These are phyloP conservation scores for Metschnikowia colocasiae DNA, from an alignment of 805 yeast species.

Conservation along the genomic window DNA sequence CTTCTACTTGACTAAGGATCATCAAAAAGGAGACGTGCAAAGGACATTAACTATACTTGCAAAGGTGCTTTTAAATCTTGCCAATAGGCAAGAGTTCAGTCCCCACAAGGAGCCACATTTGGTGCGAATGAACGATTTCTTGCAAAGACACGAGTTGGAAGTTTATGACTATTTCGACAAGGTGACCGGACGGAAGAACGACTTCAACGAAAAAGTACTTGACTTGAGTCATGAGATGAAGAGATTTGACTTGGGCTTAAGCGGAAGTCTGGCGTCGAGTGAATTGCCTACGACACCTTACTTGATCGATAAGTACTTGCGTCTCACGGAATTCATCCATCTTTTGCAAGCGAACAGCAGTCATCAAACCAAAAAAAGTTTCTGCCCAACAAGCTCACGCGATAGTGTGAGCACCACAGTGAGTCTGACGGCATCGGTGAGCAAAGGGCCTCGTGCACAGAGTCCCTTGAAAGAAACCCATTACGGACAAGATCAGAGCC, in stretches of 20 bases:
- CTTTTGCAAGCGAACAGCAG: slow-evolving; percentile 32
- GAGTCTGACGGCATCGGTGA: slow-evolving; percentile 8
- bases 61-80: slow-evolving; percentile 71
- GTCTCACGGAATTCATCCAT: slow-evolving; percentile 56
- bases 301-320: slow-evolving; percentile 60
- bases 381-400: slow-evolving; percentile 11
- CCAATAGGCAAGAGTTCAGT: slow-evolving; percentile 68
- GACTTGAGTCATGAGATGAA: slow-evolving; percentile 55
- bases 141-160: slow-evolving; percentile 54
- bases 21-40: slow-evolving; percentile 68
- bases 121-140: slow-evolving; percentile 63
- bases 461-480: slow-evolving; percentile 1
- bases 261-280: slow-evolving; percentile 45
- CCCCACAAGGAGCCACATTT: slow-evolving; percentile 84
- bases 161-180: slow-evolving; percentile 66
- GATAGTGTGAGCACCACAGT: slow-evolving; percentile 14
- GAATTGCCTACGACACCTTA: slow-evolving; percentile 69
- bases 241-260: slow-evolving; percentile 54
- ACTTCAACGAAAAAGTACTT: slow-evolving; percentile 55
- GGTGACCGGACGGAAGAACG: slow-evolving; percentile 66
- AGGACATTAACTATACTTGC: slow-evolving; percentile 80
- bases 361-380: background rate
- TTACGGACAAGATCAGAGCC: slow-evolving; percentile 8
- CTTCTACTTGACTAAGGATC: slow-evolving; percentile 66
- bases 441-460: slow-evolving; percentile 4